Conservation (phyloP, 768 basidiomycete genomes). For the Candolleomyces efflorescens region DNA sequence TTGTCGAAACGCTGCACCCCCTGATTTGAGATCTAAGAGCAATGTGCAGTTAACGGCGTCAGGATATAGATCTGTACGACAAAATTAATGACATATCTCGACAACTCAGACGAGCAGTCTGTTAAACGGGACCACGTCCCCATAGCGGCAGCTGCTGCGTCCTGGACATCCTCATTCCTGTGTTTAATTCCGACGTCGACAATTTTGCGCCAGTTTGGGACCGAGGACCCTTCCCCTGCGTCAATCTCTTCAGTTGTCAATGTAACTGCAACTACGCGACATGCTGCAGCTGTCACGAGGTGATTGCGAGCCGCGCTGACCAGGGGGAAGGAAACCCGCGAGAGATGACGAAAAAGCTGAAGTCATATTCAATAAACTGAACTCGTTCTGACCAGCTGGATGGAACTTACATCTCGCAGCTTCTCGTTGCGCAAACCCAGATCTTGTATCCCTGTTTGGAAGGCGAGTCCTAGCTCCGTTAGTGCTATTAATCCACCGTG, state of each 20-base stretch:
- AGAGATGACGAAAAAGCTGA: conserved; percentile 66
- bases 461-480: conserved; percentile 67
- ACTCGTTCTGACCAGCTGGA: background rate
- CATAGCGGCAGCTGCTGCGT: conserved; percentile 71
- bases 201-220: conserved; percentile 63
- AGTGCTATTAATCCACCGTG: conserved; percentile 82
- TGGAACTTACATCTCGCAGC: conserved; percentile 41
- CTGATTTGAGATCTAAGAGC: conserved; percentile 55
- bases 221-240: conserved; percentile 33
- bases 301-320: conserved; percentile 67
- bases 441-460: conserved; percentile 28
- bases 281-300: conserved; percentile 66
- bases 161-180: conserved; percentile 59
- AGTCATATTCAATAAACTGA: conserved; percentile 1
- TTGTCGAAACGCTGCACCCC: conserved; percentile 58
- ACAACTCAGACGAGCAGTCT: conserved; percentile 59
- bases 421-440: conserved; percentile 28
- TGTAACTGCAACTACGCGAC: conserved; percentile 61
- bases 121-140: conserved; percentile 62
- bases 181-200: conserved; percentile 73
- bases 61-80: background rate
- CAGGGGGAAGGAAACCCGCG: conserved; percentile 50
- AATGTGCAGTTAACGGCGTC: conserved; percentile 38
- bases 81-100: conserved; percentile 60
- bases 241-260: conserved; percentile 55